Conservation (phyloP, 73 alveolate genomes). For the Paramecium sonneborni region DNA sequence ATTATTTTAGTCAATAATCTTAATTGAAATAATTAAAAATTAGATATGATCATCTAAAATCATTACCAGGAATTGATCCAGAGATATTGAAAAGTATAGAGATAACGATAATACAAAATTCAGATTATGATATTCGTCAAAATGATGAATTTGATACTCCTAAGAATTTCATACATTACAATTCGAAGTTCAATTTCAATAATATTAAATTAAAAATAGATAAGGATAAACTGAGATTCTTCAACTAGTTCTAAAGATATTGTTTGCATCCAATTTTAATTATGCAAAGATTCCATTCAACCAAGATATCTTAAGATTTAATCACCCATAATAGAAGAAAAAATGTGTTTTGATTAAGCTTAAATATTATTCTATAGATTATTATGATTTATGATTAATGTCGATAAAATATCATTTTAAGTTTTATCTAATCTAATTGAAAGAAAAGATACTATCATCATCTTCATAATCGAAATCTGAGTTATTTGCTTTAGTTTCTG, state of each 20-base stretch:
- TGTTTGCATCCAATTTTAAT: neutral
- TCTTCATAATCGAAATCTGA: conserved; percentile 24
- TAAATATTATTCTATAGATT: neutral
- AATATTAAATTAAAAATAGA: neutral
- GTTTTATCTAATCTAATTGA: conserved; percentile 1
- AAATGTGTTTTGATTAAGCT: neutral
- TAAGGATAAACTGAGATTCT: neutral
- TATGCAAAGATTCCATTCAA: neutral
- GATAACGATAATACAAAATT: neutral
- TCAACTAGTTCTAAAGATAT: neutral
- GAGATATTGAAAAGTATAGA: neutral
- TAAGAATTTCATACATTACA: neutral
- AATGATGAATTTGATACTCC: neutral
- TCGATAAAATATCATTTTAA: neutral
- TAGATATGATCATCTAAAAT: neutral
- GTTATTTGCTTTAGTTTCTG: neutral
- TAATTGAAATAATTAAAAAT: neutral
- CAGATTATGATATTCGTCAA: neutral
- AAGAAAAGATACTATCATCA: conserved; percentile 27
- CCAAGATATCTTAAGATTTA: neutral
- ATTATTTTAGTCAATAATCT: neutral
- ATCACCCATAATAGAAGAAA: conserved; percentile 2
- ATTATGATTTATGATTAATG: neutral
- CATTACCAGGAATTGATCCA: neutral
- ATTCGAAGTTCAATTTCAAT: neutral